Base-by-base conservation (phyloP, 179 eudicot species). In the Sideroxylon spinosum region DNA sequence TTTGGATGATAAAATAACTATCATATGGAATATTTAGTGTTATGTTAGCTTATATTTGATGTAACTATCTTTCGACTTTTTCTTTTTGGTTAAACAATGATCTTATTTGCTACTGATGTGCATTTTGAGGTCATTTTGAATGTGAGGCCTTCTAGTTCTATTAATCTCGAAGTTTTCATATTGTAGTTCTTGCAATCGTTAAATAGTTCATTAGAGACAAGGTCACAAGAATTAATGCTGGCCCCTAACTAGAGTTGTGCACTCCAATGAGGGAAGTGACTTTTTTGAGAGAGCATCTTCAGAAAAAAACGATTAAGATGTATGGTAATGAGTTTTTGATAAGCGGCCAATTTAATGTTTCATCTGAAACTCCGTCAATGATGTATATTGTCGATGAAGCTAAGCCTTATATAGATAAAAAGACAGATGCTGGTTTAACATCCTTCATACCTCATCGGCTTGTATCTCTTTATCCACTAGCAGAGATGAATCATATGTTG, bases 171-270 rank as follows among this genome's bases (percentile, higher is more conserved):
- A 14, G 16, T 68, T 69, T 53, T 8, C 55, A 17, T 69, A 7
- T 78, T 78, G 25, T 48, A 78, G 81, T 23, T 78, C 81, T 72
- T 50, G 81, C n/a, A 71, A 71, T 50, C 71, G 81, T 29, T 76
- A 78, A 71, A 78, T 78, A 11, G 60, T 78, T 25, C 81, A 78
- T 62, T 78, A 76, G 81, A 78, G 81, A 63, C 81, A 26, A 72
- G 81, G 81, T 22, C 81, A 78, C 76, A 78, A 71, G 26, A 32
- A 71, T 0, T 71, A 78, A 49, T 78, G 81, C 14, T 50, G 50
- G 9, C 76, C 76, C 5, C 28, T 29, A 70, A 13, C 14, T 16
- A 29, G 9, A 66, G 32, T 49, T 16, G n/a, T 66, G 70, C 46
- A 66, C 8, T 32, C 48, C 20, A 16, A 29, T 66, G 70, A 66